Conservation (phyloP, 306 rosid genomes). For the Carpinus viminea region DNA sequence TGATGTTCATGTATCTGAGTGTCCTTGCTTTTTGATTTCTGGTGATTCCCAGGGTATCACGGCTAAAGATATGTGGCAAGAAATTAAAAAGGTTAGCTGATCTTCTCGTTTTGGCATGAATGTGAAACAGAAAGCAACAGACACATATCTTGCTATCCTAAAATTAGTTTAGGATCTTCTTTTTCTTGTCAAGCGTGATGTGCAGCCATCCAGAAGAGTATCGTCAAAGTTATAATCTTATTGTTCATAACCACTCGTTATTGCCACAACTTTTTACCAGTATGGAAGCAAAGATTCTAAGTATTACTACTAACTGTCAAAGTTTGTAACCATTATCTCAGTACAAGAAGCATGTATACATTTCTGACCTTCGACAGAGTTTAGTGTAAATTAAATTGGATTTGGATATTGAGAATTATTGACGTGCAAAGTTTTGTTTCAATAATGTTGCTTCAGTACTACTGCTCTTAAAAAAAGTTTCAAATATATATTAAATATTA, state of each 20-base stretch:
- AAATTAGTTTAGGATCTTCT: neutral
- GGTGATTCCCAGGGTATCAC: slow-evolving; percentile 68
- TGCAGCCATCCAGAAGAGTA: neutral
- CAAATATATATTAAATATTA: neutral
- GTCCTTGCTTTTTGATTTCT: slow-evolving; percentile 80
- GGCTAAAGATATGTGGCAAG: slow-evolving; percentile 88
- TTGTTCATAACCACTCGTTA: neutral
- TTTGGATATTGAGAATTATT: neutral
- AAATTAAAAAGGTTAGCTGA: slow-evolving; percentile 69
- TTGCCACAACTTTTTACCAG: neutral
- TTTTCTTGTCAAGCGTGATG: neutral
- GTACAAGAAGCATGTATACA: neutral
- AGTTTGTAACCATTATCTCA: neutral
- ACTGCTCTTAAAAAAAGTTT: neutral
- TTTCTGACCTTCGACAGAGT: neutral
- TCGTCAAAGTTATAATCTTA: neutral
- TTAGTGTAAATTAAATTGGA: neutral
- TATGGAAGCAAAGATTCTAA: neutral
- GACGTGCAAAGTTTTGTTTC: neutral
- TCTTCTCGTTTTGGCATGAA: neutral
- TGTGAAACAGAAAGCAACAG: no score
- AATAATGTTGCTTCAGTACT: neutral
- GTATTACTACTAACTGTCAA: neutral
- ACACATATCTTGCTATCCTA: neutral
- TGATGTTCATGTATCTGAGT: slow-evolving; percentile 67